A percentile compares a stretch with the other conserved stretches of the same genome.
phyloP scores from a whole-genome alignment of 176 grass and related monocot genomes.

The barley (Hordeum vulgare) region DNA sequence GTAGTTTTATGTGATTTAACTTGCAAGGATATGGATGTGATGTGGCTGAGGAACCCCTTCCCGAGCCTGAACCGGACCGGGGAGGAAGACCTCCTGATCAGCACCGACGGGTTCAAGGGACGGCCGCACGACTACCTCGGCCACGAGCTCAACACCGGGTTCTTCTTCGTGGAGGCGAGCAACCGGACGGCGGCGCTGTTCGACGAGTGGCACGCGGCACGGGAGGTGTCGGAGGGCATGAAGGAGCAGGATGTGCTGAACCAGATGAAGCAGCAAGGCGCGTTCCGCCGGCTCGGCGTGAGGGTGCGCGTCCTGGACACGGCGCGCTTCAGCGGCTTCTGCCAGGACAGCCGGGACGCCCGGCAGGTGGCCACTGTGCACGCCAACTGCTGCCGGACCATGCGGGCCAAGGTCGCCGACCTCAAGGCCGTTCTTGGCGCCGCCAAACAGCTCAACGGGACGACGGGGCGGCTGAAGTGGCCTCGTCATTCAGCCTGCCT shows the following conservation, averaged over 20 bases:
- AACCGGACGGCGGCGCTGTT: slow-evolving; percentile 44
- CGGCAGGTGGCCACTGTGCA: slow-evolving; percentile 60
- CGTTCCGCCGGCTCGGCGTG: slow-evolving; percentile 40
- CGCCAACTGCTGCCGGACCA: slow-evolving; percentile 73
- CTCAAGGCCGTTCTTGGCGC: slow-evolving; percentile 39
- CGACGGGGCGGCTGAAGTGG: slow-evolving; percentile 6
- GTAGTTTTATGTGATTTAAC: background rate
- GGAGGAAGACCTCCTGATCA: slow-evolving; percentile 42
- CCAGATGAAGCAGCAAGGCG: slow-evolving; percentile 43
- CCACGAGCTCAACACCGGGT: slow-evolving; percentile 56
- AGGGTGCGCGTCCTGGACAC: slow-evolving; percentile 61
- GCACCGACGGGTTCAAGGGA: slow-evolving; percentile 41
- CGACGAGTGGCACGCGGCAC: slow-evolving; percentile 47
- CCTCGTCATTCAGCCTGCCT: background rate
- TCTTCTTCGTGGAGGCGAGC: slow-evolving; percentile 54
- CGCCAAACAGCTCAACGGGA: background rate
- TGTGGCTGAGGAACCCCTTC: slow-evolving; percentile 50
- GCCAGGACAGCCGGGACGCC: slow-evolving; percentile 44
- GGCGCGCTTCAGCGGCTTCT: slow-evolving; percentile 69
- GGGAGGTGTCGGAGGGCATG: slow-evolving; percentile 31
- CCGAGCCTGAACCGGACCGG: slow-evolving; percentile 19
- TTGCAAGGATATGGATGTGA: slow-evolving; percentile 39
- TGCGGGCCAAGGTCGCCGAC: slow-evolving; percentile 62
- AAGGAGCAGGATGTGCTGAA: slow-evolving; percentile 84
- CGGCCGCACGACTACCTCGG: slow-evolving; percentile 24